Evolutionary conservation across 2,329 filamentous ascomycete genomes (phyloP).

Genomic region (Aspergillus fumigatus): DNA sequence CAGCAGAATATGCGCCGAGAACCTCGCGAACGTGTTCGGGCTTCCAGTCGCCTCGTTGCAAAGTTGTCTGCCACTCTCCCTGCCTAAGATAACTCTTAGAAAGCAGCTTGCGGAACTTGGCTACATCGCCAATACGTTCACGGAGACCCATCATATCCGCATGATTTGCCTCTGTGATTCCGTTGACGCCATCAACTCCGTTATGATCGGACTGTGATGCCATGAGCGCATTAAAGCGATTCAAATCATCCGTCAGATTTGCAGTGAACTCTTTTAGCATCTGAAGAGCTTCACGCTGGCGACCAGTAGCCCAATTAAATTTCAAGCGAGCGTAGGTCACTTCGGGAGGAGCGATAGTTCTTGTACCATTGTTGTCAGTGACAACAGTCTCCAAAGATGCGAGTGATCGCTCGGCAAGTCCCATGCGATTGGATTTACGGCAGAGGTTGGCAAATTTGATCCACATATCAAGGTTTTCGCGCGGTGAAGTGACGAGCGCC

Average conservation of each 20-base stretch:
- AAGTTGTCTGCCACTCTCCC: slow-evolving; percentile 87
- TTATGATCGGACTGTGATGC: slow-evolving; percentile 35
- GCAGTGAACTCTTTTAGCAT: slow-evolving; percentile 60
- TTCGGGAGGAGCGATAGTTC: slow-evolving; percentile 55
- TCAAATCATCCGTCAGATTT: slow-evolving; percentile 56
- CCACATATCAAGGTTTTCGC: slow-evolving; percentile 97
- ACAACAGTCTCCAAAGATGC: slow-evolving; percentile 80
- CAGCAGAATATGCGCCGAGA: slow-evolving; percentile 81
- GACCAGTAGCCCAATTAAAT: slow-evolving; percentile 85
- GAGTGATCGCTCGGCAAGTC: slow-evolving; percentile 89
- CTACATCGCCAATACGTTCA: slow-evolving; percentile 45
- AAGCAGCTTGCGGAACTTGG: slow-evolving; percentile 64
- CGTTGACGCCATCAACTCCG: slow-evolving; percentile 47
- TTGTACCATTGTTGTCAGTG: slow-evolving; percentile 38
- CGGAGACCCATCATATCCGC: slow-evolving; percentile 36
- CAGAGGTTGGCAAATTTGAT: slow-evolving; percentile 99
- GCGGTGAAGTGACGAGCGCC: slow-evolving; percentile 83
- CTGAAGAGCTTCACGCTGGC: slow-evolving; percentile 58
- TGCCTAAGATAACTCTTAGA: slow-evolving; percentile 95
- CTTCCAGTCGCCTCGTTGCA: slow-evolving; percentile 86
- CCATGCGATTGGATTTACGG: slow-evolving; percentile 90
- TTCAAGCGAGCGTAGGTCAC: slow-evolving; percentile 97
- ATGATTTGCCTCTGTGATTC: slow-evolving; percentile 38
- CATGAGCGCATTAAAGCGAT: slow-evolving; percentile 40
- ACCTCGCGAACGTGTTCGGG: slow-evolving; percentile 83